A percentile compares a stretch with the other conserved stretches of the same genome.
Conservation (phyloP, 1,139 yeast genomes). For the Geotrichum carabidarum region DNA sequence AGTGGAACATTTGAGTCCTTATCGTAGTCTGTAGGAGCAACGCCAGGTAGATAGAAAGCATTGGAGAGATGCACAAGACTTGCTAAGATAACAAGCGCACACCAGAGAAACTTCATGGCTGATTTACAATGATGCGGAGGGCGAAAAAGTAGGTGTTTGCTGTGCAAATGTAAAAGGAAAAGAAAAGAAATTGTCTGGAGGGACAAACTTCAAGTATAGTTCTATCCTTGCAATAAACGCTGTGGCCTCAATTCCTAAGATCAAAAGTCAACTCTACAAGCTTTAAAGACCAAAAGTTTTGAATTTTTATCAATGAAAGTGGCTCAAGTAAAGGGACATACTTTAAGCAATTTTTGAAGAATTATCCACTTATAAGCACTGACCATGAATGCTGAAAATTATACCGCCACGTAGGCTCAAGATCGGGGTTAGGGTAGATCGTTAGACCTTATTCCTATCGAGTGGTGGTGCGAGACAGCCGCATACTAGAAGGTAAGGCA, state of each 20-base stretch:
- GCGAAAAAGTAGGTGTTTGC: not conserved
- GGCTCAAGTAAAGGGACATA: no score
- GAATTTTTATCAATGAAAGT: no score
- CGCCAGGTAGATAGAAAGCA: slow-evolving; percentile 89
- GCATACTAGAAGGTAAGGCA: no score
- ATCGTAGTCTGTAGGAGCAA: slow-evolving; percentile 84
- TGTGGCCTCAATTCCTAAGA: no score
- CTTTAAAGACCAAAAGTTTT: no score
- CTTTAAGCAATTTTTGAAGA: no score
- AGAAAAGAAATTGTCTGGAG: not conserved
- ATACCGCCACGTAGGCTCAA: not conserved
- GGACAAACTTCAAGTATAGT: no score
- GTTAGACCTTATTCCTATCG: no score
- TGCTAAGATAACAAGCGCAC: slow-evolving; percentile 6
- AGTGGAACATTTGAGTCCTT: slow-evolving; percentile 69
- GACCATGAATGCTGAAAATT: not conserved
- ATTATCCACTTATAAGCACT: not conserved
- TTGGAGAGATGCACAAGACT: slow-evolving; percentile 24
- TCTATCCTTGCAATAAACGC: no score
- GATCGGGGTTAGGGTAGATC: not conserved
- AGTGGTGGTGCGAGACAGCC: no score
- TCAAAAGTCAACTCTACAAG: no score
- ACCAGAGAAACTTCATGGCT: slow-evolving; percentile 1
- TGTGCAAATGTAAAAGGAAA: not conserved
- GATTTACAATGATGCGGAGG: not conserved